These are phyloP conservation scores for Candida chauliodis DNA, from an alignment of 805 yeast genomes.

Conservation along the genomic window DNA sequence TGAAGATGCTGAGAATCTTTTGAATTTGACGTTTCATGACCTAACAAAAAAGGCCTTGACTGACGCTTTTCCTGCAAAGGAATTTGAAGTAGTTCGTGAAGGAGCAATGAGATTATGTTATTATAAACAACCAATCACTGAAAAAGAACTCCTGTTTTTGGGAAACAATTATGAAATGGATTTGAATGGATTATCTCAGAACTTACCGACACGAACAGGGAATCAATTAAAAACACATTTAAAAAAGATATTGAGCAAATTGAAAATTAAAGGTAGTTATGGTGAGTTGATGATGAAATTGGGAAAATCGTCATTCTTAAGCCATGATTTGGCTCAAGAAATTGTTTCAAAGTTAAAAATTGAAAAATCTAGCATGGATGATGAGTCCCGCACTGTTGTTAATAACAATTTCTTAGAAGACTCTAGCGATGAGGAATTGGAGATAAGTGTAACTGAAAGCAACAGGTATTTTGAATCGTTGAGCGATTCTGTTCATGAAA, in stretches of 20 bases:
- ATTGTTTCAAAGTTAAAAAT: neutral
- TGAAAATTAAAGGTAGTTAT: neutral
- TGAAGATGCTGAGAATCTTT: conserved; percentile 10
- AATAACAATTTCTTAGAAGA: conserved; percentile 6
- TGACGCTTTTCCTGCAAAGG: conserved; percentile 13
- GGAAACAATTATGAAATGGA: conserved; percentile 7
- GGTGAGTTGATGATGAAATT: neutral
- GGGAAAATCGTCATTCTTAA: neutral
- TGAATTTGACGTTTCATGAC: conserved; percentile 10
- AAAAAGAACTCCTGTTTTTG: conserved; percentile 10
- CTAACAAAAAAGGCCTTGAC: conserved; percentile 12
- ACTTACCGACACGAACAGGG: conserved; percentile 4
- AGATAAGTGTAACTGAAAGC: neutral
- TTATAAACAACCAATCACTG: conserved; percentile 8
- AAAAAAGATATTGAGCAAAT: neutral
- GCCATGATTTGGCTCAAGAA: neutral
- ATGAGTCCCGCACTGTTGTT: neutral
- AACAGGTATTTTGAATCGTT: neutral
- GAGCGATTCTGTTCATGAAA: neutral
- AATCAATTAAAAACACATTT: neutral
- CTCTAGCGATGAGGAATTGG: neutral
- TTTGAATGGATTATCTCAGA: neutral
- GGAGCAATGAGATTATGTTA: conserved; percentile 3
- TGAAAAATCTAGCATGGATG: neutral
- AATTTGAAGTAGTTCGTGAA: conserved; percentile 12